phyloP scores from a whole-genome alignment of 2,329 filamentous ascomycete species.

The Paecilomyces variotii region DNA sequence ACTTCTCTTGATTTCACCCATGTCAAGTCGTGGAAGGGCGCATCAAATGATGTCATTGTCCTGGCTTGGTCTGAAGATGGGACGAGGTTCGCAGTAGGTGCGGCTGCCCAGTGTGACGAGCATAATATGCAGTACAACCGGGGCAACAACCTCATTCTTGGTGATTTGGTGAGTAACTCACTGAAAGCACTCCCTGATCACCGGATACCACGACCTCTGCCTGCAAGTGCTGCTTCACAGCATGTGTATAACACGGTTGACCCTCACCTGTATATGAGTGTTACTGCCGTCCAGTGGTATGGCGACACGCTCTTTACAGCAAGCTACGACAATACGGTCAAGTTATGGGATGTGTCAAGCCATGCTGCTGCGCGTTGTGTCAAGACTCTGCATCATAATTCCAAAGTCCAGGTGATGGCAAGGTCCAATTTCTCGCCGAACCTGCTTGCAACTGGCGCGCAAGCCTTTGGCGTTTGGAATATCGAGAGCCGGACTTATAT shows the following conservation, averaged over 20 bases:
- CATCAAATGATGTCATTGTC: slow-evolving; percentile 50
- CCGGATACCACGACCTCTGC: slow-evolving; percentile 33
- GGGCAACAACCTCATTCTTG: slow-evolving; percentile 49
- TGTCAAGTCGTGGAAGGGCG: slow-evolving; percentile 46
- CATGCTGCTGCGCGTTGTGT: slow-evolving; percentile 19
- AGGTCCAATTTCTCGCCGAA: slow-evolving; percentile 31
- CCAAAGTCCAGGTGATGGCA: slow-evolving; percentile 45
- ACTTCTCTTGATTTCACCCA: slow-evolving; percentile 27
- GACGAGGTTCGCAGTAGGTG: slow-evolving; percentile 48
- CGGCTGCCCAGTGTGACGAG: slow-evolving; percentile 47
- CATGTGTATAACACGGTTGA: slow-evolving; percentile 44
- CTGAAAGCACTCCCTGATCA: slow-evolving; percentile 50
- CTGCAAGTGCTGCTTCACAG: slow-evolving; percentile 33
- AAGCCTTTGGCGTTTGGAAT: slow-evolving; percentile 30
- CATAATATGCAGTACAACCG: slow-evolving; percentile 55
- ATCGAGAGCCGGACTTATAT: slow-evolving; percentile 13
- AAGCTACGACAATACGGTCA: slow-evolving; percentile 49
- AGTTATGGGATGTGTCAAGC: slow-evolving; percentile 45
- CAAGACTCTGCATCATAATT: slow-evolving; percentile 36
- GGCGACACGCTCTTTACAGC: slow-evolving; percentile 43
- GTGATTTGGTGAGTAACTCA: slow-evolving; percentile 33
- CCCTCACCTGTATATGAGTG: slow-evolving; percentile 47
- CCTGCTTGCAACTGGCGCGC: slow-evolving; percentile 42
- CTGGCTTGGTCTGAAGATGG: slow-evolving; percentile 51
- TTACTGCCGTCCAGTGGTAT: slow-evolving; percentile 48